These are phyloP conservation scores for Xanthoconium purpureum DNA, from an alignment of 768 basidiomycete genomes.

Conservation along the genomic window DNA sequence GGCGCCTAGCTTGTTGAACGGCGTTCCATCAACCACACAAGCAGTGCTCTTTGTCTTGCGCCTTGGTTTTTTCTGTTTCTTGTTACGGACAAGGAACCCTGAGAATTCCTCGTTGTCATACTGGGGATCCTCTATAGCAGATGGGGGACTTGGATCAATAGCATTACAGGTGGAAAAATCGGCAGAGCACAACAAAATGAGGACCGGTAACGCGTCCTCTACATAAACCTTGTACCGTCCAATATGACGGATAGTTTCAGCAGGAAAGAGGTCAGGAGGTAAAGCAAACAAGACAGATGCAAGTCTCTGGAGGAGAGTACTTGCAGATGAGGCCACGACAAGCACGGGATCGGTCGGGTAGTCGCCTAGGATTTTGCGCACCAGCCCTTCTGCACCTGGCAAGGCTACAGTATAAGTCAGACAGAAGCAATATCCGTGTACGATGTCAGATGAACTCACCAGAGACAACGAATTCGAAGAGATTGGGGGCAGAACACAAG, in stretches of 20 bases:
- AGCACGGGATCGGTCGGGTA: constrained; percentile 31
- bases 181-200: constrained; percentile 16
- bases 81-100: constrained; percentile 9
- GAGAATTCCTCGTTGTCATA: constrained; percentile 2
- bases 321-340: constrained; percentile 20
- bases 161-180: constrained; percentile 2
- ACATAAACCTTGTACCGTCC: constrained; percentile 21
- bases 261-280: constrained; percentile 15
- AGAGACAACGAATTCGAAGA: constrained; percentile 32
- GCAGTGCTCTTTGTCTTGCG: constrained; percentile 11
- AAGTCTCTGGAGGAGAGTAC: constrained; percentile 24
- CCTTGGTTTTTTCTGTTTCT: constrained; percentile 31
- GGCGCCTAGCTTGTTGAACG: constrained; percentile 30
- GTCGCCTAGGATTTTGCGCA: constrained; percentile 28
- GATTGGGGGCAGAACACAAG: constrained; percentile 23
- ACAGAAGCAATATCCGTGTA: neutral
- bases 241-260: constrained; percentile 11
- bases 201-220: constrained; percentile 22
- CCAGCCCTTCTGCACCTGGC: constrained; percentile 11
- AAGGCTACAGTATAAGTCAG: constrained; percentile 12
- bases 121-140: neutral
- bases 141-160: neutral
- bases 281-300: constrained; percentile 25
- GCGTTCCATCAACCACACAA: constrained; percentile 22
- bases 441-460: constrained; percentile 9